A percentile compares a stretch with the other conserved stretches of the same genome.
Evolutionary conservation across 805 yeast genomes (phyloP).

Genomic region (Spathaspora gorwiae): DNA sequence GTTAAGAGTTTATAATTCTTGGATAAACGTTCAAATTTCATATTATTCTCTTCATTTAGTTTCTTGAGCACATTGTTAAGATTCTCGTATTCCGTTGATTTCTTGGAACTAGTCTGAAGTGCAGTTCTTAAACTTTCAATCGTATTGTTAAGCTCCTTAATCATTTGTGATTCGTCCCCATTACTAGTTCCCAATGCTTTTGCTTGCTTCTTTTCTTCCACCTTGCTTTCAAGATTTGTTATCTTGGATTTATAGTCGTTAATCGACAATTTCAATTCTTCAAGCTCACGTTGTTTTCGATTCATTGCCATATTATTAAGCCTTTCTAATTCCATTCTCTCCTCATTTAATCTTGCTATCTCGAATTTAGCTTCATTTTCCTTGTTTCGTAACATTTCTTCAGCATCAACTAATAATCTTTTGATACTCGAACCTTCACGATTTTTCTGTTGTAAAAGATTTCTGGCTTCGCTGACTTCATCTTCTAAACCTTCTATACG

Average conservation of each 20-base stretch:
- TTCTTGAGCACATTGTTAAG: conserved; percentile 51
- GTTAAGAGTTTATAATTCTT: conserved; percentile 65
- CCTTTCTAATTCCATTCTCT: conserved; percentile 55
- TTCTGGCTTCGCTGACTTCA: conserved; percentile 72
- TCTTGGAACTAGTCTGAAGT: conserved; percentile 45
- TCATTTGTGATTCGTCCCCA: conserved; percentile 1
- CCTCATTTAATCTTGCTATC: conserved; percentile 50
- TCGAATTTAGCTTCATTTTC: conserved; percentile 54
- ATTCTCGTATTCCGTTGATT: conserved; percentile 52
- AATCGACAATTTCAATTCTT: conserved; percentile 44
- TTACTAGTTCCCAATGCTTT: conserved; percentile 15
- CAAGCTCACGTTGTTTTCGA: conserved; percentile 61
- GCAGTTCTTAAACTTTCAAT: conserved; percentile 48
- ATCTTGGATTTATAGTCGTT: conserved; percentile 40
- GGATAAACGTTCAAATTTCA: conserved; percentile 64
- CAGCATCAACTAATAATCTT: conserved; percentile 62
- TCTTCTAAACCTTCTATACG: conserved; percentile 69
- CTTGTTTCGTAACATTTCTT: conserved; percentile 49
- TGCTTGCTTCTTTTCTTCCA: conserved; percentile 21
- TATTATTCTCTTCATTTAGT: conserved; percentile 61
- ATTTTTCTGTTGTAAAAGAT: conserved; percentile 71
- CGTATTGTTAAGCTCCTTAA: conserved; percentile 24
- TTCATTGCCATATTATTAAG: conserved; percentile 46
- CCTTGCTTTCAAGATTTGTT: conserved; percentile 33
- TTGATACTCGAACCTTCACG: conserved; percentile 74